Base-by-base conservation (phyloP, 352 stramenopile species). In the Plasmopara muralis region DNA sequence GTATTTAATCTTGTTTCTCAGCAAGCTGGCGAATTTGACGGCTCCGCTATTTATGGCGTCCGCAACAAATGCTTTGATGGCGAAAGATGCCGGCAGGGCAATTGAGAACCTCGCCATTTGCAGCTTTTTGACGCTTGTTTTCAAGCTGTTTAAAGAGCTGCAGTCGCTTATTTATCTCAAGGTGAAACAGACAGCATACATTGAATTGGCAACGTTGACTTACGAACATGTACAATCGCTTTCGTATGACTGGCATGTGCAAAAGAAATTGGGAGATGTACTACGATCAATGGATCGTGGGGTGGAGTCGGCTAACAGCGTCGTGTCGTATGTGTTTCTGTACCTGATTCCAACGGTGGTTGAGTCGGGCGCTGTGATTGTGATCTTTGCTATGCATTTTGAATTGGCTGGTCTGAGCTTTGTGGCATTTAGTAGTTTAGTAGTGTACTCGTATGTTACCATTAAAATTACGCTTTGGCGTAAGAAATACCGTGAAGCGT, bases 261-360 rank as follows among this genome's bases (percentile, higher is more conserved):
- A 87, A 45, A 99, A 99, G 72, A 98, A 98, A 62, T 75, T 98
- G 43, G 96, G 96, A 25, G 95, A 98, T 64, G 93, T 98, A 30
- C 75, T 99, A 40, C 79, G 95, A 28, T 93, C 83, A 0, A 97
- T 97, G 87, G 88, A 97, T 63, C 74, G 92, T 18, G 89, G 91
- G 39, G 85, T 96, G 28, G 78, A 92, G 50, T 94, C 89, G n/a
- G 89, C 89, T 30, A 95, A 97, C 67, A 93, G 81, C 29, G 82
- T 99, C 20, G 96, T 99, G 60, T 98, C 95, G 41, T 99, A 98
- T 66, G 70, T 98, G 12, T 98, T 99, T 51, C 57, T 99, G 9
- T 98, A 97, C 56, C 63, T 99, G 15, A 75, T 98, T 34, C 96
- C 96, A 25, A 97, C 95, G 20, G 58, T 98, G 30, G 82, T 71